phyloP scores from a whole-genome alignment of 2,329 filamentous ascomycete genomes.

The Parafenestella ontariensis region DNA sequence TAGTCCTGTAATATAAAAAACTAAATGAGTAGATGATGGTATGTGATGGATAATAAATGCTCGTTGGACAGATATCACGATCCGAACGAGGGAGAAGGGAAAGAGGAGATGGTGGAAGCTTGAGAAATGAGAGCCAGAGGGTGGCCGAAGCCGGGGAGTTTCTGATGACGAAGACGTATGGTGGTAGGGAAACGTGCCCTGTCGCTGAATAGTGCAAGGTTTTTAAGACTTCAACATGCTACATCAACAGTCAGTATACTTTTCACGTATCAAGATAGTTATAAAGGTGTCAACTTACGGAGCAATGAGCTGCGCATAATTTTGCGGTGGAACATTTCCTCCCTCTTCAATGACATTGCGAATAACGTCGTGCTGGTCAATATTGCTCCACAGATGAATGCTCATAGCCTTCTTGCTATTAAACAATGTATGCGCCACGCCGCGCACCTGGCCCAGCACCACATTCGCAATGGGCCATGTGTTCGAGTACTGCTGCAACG shows the following conservation, averaged over 20 bases:
- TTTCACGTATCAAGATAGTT: neutral
- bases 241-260: neutral
- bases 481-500: constrained; percentile 69
- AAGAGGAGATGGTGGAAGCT: too few species aligned
- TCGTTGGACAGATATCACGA: neutral
- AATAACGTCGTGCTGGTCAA: constrained; percentile 45
- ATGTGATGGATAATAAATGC: constrained; percentile 1
- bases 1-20: neutral
- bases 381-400: constrained; percentile 49
- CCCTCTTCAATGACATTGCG: constrained; percentile 45
- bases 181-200: too few species aligned
- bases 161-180: too few species aligned
- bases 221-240: constrained; percentile 44
- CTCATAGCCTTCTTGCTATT: constrained; percentile 50
- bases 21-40: neutral
- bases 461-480: constrained; percentile 77
- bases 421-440: constrained; percentile 78
- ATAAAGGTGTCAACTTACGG: constrained; percentile 35
- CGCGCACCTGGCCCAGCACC: constrained; percentile 75
- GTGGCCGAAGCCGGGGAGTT: too few species aligned
- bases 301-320: constrained; percentile 45
- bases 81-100: neutral
- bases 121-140: too few species aligned
- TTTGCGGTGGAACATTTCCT: constrained; percentile 37
- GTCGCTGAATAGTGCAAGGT: too few species aligned